Percentiles rank a stretch among this genome's conserved stretches.
Conservation (phyloP, 768 basidiomycete species). For the Auriscalpium vulgare region DNA sequence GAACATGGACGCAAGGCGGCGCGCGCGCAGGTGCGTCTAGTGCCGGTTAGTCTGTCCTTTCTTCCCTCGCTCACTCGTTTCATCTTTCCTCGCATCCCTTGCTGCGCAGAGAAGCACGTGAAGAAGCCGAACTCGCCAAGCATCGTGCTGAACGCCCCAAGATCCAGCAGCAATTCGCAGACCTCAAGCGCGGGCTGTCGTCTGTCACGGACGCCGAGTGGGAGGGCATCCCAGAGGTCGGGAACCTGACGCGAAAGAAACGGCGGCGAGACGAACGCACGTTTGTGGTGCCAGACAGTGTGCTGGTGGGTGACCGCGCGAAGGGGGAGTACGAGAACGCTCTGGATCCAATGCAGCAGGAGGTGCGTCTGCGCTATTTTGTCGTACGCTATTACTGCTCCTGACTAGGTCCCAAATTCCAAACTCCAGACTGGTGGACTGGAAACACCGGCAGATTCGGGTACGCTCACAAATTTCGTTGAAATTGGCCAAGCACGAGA, state of each 20-base stretch:
- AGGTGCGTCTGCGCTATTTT: conserved; percentile 34
- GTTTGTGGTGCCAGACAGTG: conserved; percentile 90
- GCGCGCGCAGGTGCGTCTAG: conserved; percentile 61
- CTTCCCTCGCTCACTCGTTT: not conserved
- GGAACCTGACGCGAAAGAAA: conserved; percentile 90
- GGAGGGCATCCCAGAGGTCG: conserved; percentile 93
- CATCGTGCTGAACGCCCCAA: conserved; percentile 86
- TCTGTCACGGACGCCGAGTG: conserved; percentile 87
- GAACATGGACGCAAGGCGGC: conserved; percentile 82
- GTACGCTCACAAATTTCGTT: conserved; percentile 84
- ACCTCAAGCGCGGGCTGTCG: conserved; percentile 85
- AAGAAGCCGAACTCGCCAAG: conserved; percentile 64
- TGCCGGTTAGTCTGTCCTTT: conserved; percentile 28
- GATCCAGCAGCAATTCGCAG: conserved; percentile 92
- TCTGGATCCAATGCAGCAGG: conserved; percentile 69
- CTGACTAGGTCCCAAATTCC: conserved; percentile 1
- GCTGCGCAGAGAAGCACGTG: conserved; percentile 57
- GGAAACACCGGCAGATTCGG: conserved; percentile 73
- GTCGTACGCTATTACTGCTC: not conserved
- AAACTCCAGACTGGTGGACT: conserved; percentile 52
- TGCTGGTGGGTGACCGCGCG: conserved; percentile 77
- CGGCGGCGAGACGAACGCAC: conserved; percentile 76
- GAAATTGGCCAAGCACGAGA: conserved; percentile 97
- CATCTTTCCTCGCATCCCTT: conserved; percentile 17
- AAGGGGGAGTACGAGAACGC: conserved; percentile 73